phyloP scores from a whole-genome alignment of 495 filamentous ascomycete genomes.

The Penicillium antarcticum region DNA sequence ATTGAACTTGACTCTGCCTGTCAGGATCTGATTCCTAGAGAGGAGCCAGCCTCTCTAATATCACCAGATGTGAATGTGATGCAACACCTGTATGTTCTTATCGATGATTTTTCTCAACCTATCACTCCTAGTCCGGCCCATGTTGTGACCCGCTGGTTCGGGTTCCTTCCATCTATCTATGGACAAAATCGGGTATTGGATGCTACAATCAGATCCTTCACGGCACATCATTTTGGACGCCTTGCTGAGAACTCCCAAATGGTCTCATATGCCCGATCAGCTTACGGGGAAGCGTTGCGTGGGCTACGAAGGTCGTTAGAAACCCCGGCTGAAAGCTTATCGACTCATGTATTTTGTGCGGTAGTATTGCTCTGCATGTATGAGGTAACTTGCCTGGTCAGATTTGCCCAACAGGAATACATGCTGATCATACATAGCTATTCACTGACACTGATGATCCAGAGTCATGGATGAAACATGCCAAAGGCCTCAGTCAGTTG shows the following conservation, averaged over 20 bases:
- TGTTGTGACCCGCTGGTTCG: conserved; percentile 26
- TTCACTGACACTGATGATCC: conserved; percentile 31
- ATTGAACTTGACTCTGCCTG: background rate
- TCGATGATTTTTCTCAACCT: conserved; percentile 25
- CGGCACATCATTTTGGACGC: conserved; percentile 30
- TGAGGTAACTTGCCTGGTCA: conserved; percentile 19
- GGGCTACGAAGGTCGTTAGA: conserved; percentile 24
- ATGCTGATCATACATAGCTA: conserved; percentile 16
- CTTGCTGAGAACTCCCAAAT: conserved; percentile 20
- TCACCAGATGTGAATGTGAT: conserved; percentile 20
- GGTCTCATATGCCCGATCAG: conserved; percentile 24
- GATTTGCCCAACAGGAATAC: background rate
- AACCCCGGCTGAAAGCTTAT: conserved; percentile 21
- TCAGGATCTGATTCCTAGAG: conserved; percentile 4
- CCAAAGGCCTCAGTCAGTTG: conserved; percentile 30
- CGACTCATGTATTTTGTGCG: conserved; percentile 30
- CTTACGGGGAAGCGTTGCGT: conserved; percentile 28
- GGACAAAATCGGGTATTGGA: conserved; percentile 28
- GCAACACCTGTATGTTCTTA: conserved; percentile 22
- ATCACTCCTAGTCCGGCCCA: conserved; percentile 10
- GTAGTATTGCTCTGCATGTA: conserved; percentile 35
- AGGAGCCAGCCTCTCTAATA: background rate
- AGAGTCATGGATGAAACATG: conserved; percentile 38
- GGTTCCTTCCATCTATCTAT: conserved; percentile 28
- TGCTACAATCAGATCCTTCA: conserved; percentile 28